Evolutionary conservation across 2,329 filamentous ascomycete species (phyloP).

Genomic region (Ambrosiella beaveri): DNA sequence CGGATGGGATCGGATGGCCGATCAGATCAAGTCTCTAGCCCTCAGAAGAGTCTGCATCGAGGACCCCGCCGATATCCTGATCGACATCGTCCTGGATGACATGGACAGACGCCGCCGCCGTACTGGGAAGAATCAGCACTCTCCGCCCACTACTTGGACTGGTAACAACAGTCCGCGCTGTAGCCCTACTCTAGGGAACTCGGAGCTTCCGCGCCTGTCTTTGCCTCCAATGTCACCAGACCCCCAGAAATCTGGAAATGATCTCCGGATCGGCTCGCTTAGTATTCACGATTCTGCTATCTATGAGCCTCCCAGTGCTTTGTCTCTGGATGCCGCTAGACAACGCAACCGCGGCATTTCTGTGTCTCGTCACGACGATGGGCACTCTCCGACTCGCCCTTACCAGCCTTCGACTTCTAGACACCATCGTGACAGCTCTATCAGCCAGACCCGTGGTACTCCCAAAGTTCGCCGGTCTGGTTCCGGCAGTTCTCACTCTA

Average conservation of each 20-base stretch:
- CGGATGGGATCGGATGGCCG: slow-evolving; percentile 86
- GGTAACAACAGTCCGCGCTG: slow-evolving; percentile 37
- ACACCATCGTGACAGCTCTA: slow-evolving; percentile 37
- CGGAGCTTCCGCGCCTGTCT: slow-evolving; percentile 48
- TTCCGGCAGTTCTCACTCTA: slow-evolving; percentile 84
- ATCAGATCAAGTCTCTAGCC: slow-evolving; percentile 77
- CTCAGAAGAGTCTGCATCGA: slow-evolving; percentile 77
- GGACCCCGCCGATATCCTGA: slow-evolving; percentile 75
- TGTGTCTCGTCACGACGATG: slow-evolving; percentile 30
- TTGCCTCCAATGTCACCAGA: slow-evolving; percentile 51
- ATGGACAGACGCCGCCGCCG: slow-evolving; percentile 81
- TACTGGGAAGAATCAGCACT: slow-evolving; percentile 70
- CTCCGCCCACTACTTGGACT: slow-evolving; percentile 52
- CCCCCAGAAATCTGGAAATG: slow-evolving; percentile 28
- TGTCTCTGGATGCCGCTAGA: slow-evolving; percentile 15
- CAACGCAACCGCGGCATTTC: slow-evolving; percentile 26
- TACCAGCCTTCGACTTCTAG: slow-evolving; percentile 2
- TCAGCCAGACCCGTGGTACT: slow-evolving; percentile 51
- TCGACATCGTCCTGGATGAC: slow-evolving; percentile 88
- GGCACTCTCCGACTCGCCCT: slow-evolving; percentile 16
- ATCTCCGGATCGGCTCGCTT: slow-evolving; percentile 43
- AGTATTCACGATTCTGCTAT: slow-evolving; percentile 33
- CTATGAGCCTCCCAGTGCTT: slow-evolving; percentile 22
- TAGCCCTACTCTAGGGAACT: slow-evolving; percentile 45
- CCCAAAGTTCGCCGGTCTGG: slow-evolving; percentile 71